Conservation (phyloP, 2,329 filamentous ascomycete genomes). For the Fusarium keratoplasticum region DNA sequence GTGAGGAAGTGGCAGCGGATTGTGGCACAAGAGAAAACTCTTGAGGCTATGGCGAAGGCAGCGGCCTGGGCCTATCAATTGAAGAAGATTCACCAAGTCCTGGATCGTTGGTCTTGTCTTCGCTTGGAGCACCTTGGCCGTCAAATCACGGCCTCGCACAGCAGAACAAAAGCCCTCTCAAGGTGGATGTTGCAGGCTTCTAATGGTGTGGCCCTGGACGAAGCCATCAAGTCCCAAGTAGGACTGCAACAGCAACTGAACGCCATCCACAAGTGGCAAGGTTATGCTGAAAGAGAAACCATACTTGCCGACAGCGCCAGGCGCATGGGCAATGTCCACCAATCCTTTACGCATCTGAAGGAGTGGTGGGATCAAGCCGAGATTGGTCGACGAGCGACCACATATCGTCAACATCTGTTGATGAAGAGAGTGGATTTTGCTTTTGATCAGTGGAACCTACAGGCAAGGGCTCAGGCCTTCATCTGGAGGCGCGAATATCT, state of each 20-base stretch:
- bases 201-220: constrained; percentile 14
- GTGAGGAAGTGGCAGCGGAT: constrained; percentile 51
- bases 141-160: constrained; percentile 29
- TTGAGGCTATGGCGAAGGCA: constrained; percentile 41
- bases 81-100: constrained; percentile 32
- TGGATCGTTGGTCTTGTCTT: constrained; percentile 47
- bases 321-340: constrained; percentile 34
- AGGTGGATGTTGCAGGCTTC: constrained; percentile 40
- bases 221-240: constrained; percentile 35
- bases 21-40: constrained; percentile 42
- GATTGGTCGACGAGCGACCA: constrained; percentile 37
- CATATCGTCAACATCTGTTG: constrained; percentile 37
- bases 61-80: constrained; percentile 37
- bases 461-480: constrained; percentile 49
- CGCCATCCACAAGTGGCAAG: constrained; percentile 41
- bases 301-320: constrained; percentile 15
- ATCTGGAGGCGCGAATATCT: constrained; percentile 50
- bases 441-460: constrained; percentile 50
- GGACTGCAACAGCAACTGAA: constrained; percentile 20
- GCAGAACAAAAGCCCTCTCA: constrained; percentile 28
- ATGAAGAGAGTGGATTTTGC: constrained; percentile 32
- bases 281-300: constrained; percentile 14
- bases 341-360: constrained; percentile 41
- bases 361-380: constrained; percentile 49
- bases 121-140: constrained; percentile 36